Evolutionary conservation across 140 eudicot species (phyloP).

Genomic region (Anethum foeniculum): DNA sequence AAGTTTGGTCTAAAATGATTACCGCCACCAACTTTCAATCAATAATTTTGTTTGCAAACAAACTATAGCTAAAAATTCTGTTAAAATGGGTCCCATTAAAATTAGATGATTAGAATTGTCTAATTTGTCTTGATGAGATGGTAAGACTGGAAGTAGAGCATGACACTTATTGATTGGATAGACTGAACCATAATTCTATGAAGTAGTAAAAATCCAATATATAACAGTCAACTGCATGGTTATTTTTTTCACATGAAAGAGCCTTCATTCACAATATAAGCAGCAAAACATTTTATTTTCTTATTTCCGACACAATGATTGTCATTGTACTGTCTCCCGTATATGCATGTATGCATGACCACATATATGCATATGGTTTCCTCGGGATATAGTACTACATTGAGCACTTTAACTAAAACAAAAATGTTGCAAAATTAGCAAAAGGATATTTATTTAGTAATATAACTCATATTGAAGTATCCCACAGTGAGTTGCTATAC

Average conservation of each 20-base stretch:
- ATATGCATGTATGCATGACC: neutral
- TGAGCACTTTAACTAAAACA: neutral
- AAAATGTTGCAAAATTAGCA: neutral
- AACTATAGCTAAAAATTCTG: neutral
- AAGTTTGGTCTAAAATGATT: neutral
- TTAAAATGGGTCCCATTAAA: neutral
- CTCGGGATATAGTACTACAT: neutral
- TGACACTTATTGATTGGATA: neutral
- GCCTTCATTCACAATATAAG: neutral
- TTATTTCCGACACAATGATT: neutral
- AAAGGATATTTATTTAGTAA: neutral
- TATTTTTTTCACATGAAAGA: neutral
- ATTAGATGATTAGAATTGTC: neutral
- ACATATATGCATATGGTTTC: neutral
- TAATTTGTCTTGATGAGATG: neutral
- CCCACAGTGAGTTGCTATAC: conserved; percentile 37
- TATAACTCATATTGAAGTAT: neutral
- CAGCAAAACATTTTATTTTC: neutral
- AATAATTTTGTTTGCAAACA: neutral
- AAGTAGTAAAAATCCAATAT: neutral
- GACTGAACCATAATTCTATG: neutral
- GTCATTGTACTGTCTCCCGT: neutral
- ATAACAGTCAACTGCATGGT: neutral
- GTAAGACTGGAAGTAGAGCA: neutral
- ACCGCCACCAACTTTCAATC: neutral